Percentiles rank a stretch among this genome's conserved stretches.
Evolutionary conservation across 2,329 filamentous ascomycete genomes (phyloP).

Genomic region (Erysiphe pulchra): DNA sequence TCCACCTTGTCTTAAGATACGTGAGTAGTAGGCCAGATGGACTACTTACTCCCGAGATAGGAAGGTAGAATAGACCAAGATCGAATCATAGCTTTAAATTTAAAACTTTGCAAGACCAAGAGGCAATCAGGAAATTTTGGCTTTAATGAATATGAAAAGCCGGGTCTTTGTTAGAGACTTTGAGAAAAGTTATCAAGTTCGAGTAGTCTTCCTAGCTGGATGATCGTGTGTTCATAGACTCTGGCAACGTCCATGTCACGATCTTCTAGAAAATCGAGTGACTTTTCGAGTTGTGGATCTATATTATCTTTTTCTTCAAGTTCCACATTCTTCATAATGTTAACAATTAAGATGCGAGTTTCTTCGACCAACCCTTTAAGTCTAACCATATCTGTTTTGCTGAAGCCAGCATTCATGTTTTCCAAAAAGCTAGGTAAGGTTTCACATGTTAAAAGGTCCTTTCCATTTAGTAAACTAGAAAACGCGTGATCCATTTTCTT

Average conservation of each 20-base stretch:
- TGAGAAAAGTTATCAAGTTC: slow-evolving; percentile 11
- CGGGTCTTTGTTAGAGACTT: not conserved
- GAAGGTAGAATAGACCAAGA: no score
- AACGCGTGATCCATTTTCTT: slow-evolving; percentile 68
- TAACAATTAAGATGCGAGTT: slow-evolving; percentile 43
- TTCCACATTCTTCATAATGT: slow-evolving; percentile 30
- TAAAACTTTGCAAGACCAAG: no score
- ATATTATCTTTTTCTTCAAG: slow-evolving; percentile 14
- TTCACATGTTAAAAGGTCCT: slow-evolving; percentile 38
- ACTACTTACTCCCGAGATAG: no score
- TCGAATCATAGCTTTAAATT: no score
- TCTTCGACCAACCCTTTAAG: slow-evolving; percentile 60
- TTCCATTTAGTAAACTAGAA: slow-evolving; percentile 42
- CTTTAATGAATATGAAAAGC: no score
- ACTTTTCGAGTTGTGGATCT: not conserved
- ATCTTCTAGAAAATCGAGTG: slow-evolving; percentile 13
- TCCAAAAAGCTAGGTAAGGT: slow-evolving; percentile 44
- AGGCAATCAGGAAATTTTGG: no score
- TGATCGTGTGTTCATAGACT: slow-evolving; percentile 59
- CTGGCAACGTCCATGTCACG: slow-evolving; percentile 44
- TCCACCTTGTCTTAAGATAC: no score
- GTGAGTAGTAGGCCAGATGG: no score
- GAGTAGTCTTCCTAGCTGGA: slow-evolving; percentile 43
- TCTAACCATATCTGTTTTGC: slow-evolving; percentile 62
- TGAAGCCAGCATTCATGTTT: slow-evolving; percentile 34